Evolutionary conservation across 441 rosid genomes (phyloP).

Genomic region (Kokia cookei): DNA sequence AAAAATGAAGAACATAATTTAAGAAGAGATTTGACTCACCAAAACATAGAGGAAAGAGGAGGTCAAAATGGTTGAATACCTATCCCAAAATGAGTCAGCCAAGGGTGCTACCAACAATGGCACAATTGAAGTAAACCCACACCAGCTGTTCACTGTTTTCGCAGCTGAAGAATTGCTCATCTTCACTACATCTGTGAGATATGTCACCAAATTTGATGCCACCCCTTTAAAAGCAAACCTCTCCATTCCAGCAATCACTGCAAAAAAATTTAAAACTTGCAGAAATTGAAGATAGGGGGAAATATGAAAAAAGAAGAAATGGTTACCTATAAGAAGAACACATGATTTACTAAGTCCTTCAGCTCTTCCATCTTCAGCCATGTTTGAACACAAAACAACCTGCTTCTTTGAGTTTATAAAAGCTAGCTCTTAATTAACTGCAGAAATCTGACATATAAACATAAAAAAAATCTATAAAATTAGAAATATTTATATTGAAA

Average conservation of each 20-base stretch:
- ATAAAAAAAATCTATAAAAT: too few species aligned
- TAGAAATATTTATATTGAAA: too few species aligned
- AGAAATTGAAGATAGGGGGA: neutral
- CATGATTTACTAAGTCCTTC: slow-evolving; percentile 67
- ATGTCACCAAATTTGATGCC: slow-evolving; percentile 85
- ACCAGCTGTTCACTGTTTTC: slow-evolving; percentile 84
- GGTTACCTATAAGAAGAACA: slow-evolving; percentile 71
- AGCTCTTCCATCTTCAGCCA: slow-evolving; percentile 31
- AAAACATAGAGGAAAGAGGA: slow-evolving; percentile 70
- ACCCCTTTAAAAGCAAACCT: slow-evolving; percentile 97
- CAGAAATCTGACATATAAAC: neutral
- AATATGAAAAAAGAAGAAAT: neutral
- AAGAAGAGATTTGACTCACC: slow-evolving; percentile 31
- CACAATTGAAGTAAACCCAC: slow-evolving; percentile 80
- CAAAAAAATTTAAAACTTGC: neutral
- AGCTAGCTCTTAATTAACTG: neutral
- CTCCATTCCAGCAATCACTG: slow-evolving; percentile 81
- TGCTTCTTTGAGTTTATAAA: neutral
- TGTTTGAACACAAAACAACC: slow-evolving; percentile 7
- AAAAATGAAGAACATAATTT: neutral
- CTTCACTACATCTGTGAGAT: slow-evolving; percentile 70
- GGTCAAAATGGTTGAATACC: slow-evolving; percentile 61
- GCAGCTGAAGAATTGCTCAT: slow-evolving; percentile 91
- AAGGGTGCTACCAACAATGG: slow-evolving; percentile 82
- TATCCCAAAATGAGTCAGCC: slow-evolving; percentile 79